Conservation (phyloP, 2,329 filamentous ascomycete species). For the Fusarium lateritium region DNA sequence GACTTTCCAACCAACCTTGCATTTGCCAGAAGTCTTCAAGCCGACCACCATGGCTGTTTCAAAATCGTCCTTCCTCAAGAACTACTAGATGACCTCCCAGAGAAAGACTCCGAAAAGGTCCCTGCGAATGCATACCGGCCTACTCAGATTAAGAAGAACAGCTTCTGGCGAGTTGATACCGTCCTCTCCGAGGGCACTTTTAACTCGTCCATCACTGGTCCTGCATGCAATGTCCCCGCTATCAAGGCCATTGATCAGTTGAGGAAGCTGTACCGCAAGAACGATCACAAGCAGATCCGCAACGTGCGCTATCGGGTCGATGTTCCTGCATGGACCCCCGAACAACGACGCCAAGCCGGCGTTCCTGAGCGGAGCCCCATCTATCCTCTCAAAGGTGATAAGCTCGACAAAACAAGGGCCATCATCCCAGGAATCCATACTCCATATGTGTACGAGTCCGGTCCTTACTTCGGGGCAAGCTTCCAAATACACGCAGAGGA, state of each 20-base stretch:
- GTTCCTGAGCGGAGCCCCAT: constrained; percentile 57
- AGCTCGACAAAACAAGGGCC: constrained; percentile 55
- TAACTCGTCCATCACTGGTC: constrained; percentile 43
- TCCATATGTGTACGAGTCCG: constrained; percentile 59
- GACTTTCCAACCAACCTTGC: constrained; percentile 56
- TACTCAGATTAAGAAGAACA: constrained; percentile 54
- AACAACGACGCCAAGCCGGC: constrained; percentile 54
- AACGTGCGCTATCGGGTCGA: constrained; percentile 57
- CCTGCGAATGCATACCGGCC: constrained; percentile 57
- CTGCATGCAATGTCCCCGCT: constrained; percentile 47
- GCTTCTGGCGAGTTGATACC: constrained; percentile 57
- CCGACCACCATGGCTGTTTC: constrained; percentile 56
- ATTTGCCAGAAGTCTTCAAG: constrained; percentile 52
- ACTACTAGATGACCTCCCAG: constrained; percentile 52
- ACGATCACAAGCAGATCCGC: constrained; percentile 55
- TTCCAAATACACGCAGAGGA: constrained; percentile 60
- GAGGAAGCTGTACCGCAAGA: constrained; percentile 55
- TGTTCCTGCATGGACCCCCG: constrained; percentile 57
- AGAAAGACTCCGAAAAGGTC: constrained; percentile 50
- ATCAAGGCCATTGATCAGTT: constrained; percentile 53
- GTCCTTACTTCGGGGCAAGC: constrained; percentile 56
- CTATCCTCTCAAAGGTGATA: constrained; percentile 56
- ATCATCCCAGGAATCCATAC: constrained; percentile 59
- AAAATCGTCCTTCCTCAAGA: constrained; percentile 55
- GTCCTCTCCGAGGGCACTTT: constrained; percentile 54